phyloP scores from a whole-genome alignment of 2,329 filamentous ascomycete species.

The Knoxdaviesia proteae region DNA sequence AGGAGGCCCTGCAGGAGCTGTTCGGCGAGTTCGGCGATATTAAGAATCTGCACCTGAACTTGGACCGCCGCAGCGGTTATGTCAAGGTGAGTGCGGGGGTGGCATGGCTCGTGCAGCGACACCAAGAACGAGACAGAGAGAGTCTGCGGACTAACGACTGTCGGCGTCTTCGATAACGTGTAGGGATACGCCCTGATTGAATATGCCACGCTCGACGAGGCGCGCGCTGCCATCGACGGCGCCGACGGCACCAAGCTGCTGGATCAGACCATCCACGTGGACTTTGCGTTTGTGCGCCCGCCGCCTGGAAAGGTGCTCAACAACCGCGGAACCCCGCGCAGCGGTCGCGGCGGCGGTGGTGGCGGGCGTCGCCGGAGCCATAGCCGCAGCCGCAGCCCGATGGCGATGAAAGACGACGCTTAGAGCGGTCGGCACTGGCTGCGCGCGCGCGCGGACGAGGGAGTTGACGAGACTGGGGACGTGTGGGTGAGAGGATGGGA shows the following conservation, averaged over 20 bases:
- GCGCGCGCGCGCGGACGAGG: no score
- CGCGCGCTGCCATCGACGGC: slow-evolving; percentile 61
- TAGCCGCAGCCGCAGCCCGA: slow-evolving; percentile 27
- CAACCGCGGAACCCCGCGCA: slow-evolving; percentile 10
- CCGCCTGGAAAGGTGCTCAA: slow-evolving; percentile 34
- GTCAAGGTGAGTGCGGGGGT: slow-evolving; percentile 41
- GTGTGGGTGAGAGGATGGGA: background rate
- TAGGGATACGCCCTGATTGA: slow-evolving; percentile 75
- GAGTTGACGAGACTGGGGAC: background rate
- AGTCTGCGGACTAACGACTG: background rate
- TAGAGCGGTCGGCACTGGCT: background rate
- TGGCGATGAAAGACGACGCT: slow-evolving; percentile 5
- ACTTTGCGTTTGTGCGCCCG: slow-evolving; percentile 71
- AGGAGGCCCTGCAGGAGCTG: slow-evolving; percentile 62
- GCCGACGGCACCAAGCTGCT: slow-evolving; percentile 60
- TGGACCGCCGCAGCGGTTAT: slow-evolving; percentile 66
- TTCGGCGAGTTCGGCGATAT: slow-evolving; percentile 75
- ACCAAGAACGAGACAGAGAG: background rate
- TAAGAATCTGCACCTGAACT: slow-evolving; percentile 68
- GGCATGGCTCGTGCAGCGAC: no score
- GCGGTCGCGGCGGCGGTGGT: slow-evolving; percentile 16
- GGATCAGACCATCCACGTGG: slow-evolving; percentile 61
- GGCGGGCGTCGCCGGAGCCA: slow-evolving; percentile 21
- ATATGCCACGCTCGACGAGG: slow-evolving; percentile 60
- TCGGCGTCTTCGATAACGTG: background rate